phyloP scores from a whole-genome alignment of 164 flowering plant genomes.

The Vitis amurensis region DNA sequence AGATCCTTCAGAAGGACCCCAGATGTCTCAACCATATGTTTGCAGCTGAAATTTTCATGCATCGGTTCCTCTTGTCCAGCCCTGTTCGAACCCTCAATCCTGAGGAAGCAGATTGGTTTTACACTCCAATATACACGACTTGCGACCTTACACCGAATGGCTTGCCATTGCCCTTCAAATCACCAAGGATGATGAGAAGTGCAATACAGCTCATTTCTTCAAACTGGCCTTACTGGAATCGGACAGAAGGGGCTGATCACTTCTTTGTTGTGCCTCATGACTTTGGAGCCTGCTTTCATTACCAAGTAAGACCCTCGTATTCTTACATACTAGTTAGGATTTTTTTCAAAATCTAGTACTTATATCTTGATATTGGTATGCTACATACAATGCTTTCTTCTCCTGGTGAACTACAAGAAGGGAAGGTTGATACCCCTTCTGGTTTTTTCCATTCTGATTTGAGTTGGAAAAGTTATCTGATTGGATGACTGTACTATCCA shows the following conservation, averaged over 20 bases:
- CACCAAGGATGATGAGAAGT: slow-evolving; percentile 92
- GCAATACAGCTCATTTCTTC: slow-evolving; percentile 88
- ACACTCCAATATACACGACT: slow-evolving; percentile 85
- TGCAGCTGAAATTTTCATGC: slow-evolving; percentile 97
- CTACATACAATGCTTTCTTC: too few species aligned
- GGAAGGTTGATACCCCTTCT: too few species aligned
- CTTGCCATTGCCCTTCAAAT: slow-evolving; percentile 85
- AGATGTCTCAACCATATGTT: slow-evolving; percentile 95
- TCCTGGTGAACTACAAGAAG: too few species aligned
- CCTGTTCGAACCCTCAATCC: slow-evolving; percentile 89
- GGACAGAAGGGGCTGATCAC: slow-evolving; percentile 93
- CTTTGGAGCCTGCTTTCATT: slow-evolving; percentile 96
- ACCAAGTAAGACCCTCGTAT: slow-evolving; percentile 50
- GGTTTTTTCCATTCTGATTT: too few species aligned
- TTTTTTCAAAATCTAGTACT: too few species aligned
- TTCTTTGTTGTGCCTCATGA: slow-evolving; percentile 94
- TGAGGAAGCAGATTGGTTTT: slow-evolving; percentile 94
- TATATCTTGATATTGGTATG: too few species aligned
- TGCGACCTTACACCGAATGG: slow-evolving; percentile 92
- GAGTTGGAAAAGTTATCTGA: too few species aligned
- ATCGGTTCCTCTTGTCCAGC: slow-evolving; percentile 79
- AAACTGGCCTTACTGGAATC: slow-evolving; percentile 93
- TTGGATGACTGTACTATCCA: too few species aligned
- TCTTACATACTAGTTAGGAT: too few species aligned
- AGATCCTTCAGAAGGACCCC: slow-evolving; percentile 78